A percentile compares a stretch with the other conserved stretches of the same genome.
Evolutionary conservation across 192 early-diverging fungal genomes (phyloP).

Genomic region (Gonapodya prolifera): DNA sequence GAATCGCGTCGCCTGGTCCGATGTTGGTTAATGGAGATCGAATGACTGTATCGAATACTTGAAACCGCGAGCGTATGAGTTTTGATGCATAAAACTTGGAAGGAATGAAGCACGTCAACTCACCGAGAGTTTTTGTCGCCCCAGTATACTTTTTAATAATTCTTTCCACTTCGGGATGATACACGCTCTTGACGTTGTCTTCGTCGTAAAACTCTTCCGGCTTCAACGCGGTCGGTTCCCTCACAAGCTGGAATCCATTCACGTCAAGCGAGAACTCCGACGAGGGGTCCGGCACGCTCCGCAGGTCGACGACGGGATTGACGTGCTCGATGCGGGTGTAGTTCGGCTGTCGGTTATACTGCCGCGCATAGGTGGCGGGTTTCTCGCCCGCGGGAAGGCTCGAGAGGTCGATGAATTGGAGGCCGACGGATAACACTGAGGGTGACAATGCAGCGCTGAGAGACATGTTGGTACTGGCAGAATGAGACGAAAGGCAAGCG

Average conservation of each 20-base stretch:
- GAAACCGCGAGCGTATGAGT: too few relatives aligned
- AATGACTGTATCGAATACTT: constrained; percentile 1
- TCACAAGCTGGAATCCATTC: constrained; percentile 3
- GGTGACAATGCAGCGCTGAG: too few relatives aligned
- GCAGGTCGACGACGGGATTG: not conserved
- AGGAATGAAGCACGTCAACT: not conserved
- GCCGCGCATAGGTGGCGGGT: not conserved
- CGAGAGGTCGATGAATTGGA: constrained; percentile 1
- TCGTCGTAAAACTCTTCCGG: constrained; percentile 6
- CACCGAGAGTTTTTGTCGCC: constrained; percentile 2
- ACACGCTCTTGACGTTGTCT: not conserved
- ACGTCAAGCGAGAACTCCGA: constrained; percentile 3
- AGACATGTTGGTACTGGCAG: too few relatives aligned
- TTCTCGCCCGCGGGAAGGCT: not conserved
- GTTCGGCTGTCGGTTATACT: not conserved
- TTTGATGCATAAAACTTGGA: not conserved
- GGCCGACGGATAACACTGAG: too few relatives aligned
- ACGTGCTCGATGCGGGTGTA: not conserved
- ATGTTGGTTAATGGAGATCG: constrained; percentile 1
- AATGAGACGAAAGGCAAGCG: too few relatives aligned
- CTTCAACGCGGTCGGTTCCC: constrained; percentile 1
- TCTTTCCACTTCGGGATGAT: constrained; percentile 3
- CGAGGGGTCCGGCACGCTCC: not conserved
- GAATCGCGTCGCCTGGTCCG: constrained; percentile 1
- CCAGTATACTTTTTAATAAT: constrained; percentile 3